Evolutionary conservation across 2,329 filamentous ascomycete genomes (phyloP).

Genomic region (Beauveria sp.): DNA sequence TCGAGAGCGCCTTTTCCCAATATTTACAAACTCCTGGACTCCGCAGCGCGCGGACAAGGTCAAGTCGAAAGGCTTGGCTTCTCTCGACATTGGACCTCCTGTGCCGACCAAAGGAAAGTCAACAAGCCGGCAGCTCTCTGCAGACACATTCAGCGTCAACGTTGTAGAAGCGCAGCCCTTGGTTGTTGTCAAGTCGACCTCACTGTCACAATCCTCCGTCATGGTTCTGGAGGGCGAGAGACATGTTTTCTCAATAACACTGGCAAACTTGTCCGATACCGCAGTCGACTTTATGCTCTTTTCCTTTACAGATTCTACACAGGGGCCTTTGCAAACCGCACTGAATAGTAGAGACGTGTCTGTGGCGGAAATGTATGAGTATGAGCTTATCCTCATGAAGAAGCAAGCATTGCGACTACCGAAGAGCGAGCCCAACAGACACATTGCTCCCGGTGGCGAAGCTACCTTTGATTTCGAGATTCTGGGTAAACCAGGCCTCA

Average conservation of each 20-base stretch:
- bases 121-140: constrained; percentile 34
- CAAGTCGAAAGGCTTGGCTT: constrained; percentile 63
- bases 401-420: constrained; percentile 60
- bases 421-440: constrained; percentile 43
- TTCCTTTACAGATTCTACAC: constrained; percentile 84
- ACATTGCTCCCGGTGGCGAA: constrained; percentile 60
- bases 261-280: constrained; percentile 71
- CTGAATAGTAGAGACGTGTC: constrained; percentile 70
- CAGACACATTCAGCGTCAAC: constrained; percentile 53
- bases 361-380: constrained; percentile 74
- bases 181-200: constrained; percentile 66
- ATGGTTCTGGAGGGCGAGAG: constrained; percentile 92
- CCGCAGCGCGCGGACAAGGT: constrained; percentile 63
- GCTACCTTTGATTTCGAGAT: constrained; percentile 77
- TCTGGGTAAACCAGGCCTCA: constrained; percentile 77
- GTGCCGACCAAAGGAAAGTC: constrained; percentile 32
- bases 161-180: constrained; percentile 76
- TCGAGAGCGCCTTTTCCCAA: constrained; percentile 72
- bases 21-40: constrained; percentile 72
- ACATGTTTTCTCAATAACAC: constrained; percentile 66
- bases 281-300: constrained; percentile 79
- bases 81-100: constrained; percentile 37
- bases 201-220: constrained; percentile 73
- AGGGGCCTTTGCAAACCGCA: constrained; percentile 66
- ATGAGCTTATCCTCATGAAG: constrained; percentile 70